Evolutionary conservation across 1,284 basidiomycete genomes (phyloP), one percentile per base, ranked within the genome.

Genomic region (Puccinia triticina): DNA sequence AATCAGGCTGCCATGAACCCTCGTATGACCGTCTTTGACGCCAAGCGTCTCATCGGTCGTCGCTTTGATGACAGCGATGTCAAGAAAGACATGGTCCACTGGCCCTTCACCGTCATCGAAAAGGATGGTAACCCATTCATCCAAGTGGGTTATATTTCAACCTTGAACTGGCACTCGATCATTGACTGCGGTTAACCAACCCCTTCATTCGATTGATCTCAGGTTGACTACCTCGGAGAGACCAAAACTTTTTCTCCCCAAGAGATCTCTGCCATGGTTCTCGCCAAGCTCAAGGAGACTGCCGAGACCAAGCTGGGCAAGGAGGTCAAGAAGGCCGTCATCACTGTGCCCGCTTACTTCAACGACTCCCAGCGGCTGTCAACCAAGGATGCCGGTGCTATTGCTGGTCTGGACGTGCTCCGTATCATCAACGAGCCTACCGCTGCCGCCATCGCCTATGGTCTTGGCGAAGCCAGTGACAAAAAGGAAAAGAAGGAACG

Each of bases 201-300:
- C 23, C 29, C 26, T 1, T 46, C 37, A 46, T 10, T 34, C 18
- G 32, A 32, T 4, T 34, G 12, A 34, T 43, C 46, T 34, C 85
- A 90, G 88, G 90, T 91, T 85, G 88, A 90, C 84, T 91, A 91
- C 89, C 89, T 90, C 84, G 88, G 88, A 84, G 90, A 91, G 88
- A 88, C 87, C 85, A 91, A 91, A 89, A 88, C 88, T 83, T 91
- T 91, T 88, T 89, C 89, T 80, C 90, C 90, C 83, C 89, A 90
- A 87, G 90, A 91, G 87, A 96, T 99, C 88, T 98, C 96, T 26
- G 92, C 96, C 85, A 98, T 99, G 96, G 96, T 99, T 85, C 92
- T 99, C 86, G 91, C 90, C 86, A 99, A 98, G 90, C 98, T 99
- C 94, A 98, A 96, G 91, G 96, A 91, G 88, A 90, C 89, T 86